Percentiles rank a stretch among this genome's conserved stretches.
Evolutionary conservation across 768 basidiomycete genomes (phyloP).

Genomic region (Leccinum obscurum): DNA sequence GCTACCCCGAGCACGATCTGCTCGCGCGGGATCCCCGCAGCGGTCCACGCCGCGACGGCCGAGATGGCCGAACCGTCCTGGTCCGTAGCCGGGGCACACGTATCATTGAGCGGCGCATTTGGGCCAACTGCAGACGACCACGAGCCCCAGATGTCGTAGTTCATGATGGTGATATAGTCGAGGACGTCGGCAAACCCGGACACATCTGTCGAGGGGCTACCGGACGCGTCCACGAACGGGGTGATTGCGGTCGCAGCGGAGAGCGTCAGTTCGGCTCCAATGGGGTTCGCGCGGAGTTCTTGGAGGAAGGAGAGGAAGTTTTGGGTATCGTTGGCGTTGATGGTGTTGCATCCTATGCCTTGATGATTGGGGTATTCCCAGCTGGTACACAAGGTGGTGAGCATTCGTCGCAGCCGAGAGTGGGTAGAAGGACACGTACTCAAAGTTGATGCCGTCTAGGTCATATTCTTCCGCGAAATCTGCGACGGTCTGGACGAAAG

Average conservation of each 20-base stretch:
- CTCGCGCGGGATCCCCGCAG: slow-evolving; percentile 68
- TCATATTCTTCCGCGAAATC: slow-evolving; percentile 47
- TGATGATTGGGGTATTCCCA: slow-evolving; percentile 80
- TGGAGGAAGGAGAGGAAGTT: slow-evolving; percentile 82
- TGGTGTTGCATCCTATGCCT: slow-evolving; percentile 68
- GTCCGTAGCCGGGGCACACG: slow-evolving; percentile 59
- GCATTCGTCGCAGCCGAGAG: no score
- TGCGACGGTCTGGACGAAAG: slow-evolving; percentile 60
- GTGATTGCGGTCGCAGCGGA: slow-evolving; percentile 64
- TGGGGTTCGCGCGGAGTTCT: slow-evolving; percentile 56
- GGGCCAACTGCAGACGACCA: slow-evolving; percentile 48
- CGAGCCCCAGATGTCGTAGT: slow-evolving; percentile 57
- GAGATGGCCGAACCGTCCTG: slow-evolving; percentile 74
- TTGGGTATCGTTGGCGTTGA: slow-evolving; percentile 54
- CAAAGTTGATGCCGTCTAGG: slow-evolving; percentile 50
- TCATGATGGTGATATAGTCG: slow-evolving; percentile 61
- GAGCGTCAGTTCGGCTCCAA: slow-evolving; percentile 54
- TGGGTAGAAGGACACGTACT: slow-evolving; percentile 5
- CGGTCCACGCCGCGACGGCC: slow-evolving; percentile 69
- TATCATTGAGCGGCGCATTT: slow-evolving; percentile 79
- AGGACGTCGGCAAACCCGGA: slow-evolving; percentile 70
- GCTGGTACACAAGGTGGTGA: slow-evolving; percentile 39
- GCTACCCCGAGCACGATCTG: slow-evolving; percentile 83
- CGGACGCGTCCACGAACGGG: slow-evolving; percentile 62
- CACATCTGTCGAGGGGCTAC: slow-evolving; percentile 52